A percentile compares a stretch with the other conserved stretches of the same genome.
Evolutionary conservation across 345 rosid species (phyloP).

Genomic region (Euphorbia peplus): DNA sequence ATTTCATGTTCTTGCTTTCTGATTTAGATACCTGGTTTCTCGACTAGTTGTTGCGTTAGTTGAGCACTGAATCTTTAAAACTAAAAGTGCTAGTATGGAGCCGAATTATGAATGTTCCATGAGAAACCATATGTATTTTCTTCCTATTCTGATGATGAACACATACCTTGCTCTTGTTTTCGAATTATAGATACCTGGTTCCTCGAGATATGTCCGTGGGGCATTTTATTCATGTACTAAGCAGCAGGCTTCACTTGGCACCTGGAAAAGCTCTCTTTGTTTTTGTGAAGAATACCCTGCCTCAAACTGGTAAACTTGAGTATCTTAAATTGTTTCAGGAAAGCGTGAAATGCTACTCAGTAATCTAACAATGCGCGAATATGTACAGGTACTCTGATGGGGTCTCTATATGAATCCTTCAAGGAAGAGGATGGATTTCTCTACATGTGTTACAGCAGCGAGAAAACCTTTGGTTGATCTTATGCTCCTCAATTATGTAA

Average conservation of each 20-base stretch:
- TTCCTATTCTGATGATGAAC: constrained; percentile 18
- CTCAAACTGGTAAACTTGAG: constrained; percentile 60
- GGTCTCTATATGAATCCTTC: constrained; percentile 57
- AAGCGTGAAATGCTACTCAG: not conserved
- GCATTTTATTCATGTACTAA: constrained; percentile 70
- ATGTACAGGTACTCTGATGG: constrained; percentile 65
- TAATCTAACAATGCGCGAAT: constrained; percentile 24
- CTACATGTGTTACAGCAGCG: constrained; percentile 85
- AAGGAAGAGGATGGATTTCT: constrained; percentile 89
- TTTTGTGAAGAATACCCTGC: constrained; percentile 73
- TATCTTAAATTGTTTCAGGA: not conserved
- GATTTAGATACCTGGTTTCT: no score
- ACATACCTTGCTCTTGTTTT: not conserved
- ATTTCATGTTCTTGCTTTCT: no score
- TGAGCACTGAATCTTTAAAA: no score
- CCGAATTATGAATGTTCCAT: not conserved
- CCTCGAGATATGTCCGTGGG: constrained; percentile 91
- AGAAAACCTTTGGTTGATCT: constrained; percentile 61
- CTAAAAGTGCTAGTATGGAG: no score
- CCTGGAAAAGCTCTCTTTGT: constrained; percentile 80
- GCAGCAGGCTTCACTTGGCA: constrained; percentile 49
- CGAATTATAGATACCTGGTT: constrained; percentile 58
- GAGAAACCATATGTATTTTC: not conserved
- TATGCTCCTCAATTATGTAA: not conserved
- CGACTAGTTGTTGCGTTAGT: no score